Conservation (phyloP, 352 stramenopile genomes). For the Pythium inflatum region DNA sequence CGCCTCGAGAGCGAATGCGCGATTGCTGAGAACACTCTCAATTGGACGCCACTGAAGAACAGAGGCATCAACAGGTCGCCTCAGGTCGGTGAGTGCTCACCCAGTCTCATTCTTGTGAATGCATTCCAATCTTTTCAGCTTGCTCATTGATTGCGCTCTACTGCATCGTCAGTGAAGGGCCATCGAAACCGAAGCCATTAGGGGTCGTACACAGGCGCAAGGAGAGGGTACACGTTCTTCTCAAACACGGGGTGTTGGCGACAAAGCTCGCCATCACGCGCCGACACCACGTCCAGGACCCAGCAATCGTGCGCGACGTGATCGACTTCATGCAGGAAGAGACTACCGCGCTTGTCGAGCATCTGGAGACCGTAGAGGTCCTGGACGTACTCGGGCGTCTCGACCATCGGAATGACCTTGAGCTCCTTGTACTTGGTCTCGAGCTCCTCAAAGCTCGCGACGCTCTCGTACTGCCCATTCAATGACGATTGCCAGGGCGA, state of each 20-base stretch:
- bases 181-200: no score
- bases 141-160: no score
- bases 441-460: constrained; percentile 34
- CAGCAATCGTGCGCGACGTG: constrained; percentile 44
- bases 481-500: constrained; percentile 46
- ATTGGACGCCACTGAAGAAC: no score
- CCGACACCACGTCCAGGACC: constrained; percentile 29
- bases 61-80: no score
- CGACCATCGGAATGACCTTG: constrained; percentile 41
- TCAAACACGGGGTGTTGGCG: constrained; percentile 43
- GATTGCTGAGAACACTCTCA: no score
- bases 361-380: constrained; percentile 46
- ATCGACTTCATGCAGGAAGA: constrained; percentile 35
- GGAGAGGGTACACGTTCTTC: constrained; percentile 32
- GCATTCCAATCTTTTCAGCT: no score
- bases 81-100: no score
- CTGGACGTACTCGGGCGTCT: constrained; percentile 43
- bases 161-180: no score
- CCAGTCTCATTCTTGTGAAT: no score
- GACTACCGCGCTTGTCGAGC: constrained; percentile 34
- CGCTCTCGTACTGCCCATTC: constrained; percentile 40
- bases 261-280: constrained; percentile 19
- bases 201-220: no score
- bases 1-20: no score
- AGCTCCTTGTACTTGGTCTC: constrained; percentile 35